Base-by-base conservation (phyloP, 2,329 filamentous ascomycete genomes). In the Tolypocladium tundrense region DNA sequence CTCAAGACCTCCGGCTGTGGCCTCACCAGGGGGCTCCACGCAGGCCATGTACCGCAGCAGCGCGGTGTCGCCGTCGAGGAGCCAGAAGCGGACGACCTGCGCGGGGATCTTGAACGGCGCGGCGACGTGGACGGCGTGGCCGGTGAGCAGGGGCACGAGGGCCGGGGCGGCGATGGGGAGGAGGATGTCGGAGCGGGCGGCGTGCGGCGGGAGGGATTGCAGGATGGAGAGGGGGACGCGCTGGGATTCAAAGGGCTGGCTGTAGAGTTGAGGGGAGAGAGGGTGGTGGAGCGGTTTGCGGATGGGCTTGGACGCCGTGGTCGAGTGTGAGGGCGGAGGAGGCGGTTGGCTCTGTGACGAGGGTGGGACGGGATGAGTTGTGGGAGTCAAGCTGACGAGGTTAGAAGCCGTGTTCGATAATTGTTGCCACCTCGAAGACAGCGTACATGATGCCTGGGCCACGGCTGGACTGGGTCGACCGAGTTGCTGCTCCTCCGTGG, bases 21-120 rank as follows among this genome's bases (percentile, higher is more conserved):
- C 37, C 11, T n/a, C 77, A 77, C 0, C 77, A 72, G 0, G 72
- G 67, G 13, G 24, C 0, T 79, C 74, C 19, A 86, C 75, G 13
- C 75, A 75, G 16, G 82, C 83, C 77, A 87, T 84, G 64, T 86
- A 86, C 56, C 73, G 78, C 10, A 88, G 68, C 57, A 79, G 70
- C 75, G 79, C 39, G 65, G 70, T 16, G 74, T 81, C 75, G 61
- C 70, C 19, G 73, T 81, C 75, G 62, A 85, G 84, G 19, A 88
- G 73, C 85, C 85, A 88, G 63, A 86, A 75, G n/a, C 85, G 82
- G 21, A 70, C 73, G 6, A 86, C 80, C 19, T 77, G 73, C 3
- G 72, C 66, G 1, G 83, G 81, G 27, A 88, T 77, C 54, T 75
- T 77, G 71, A 81, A 86, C 19, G 72, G 70, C 50, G 84, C 75